Conservation (phyloP, 2,329 filamentous ascomycete genomes). For the Raffaelea ambrosiae region DNA sequence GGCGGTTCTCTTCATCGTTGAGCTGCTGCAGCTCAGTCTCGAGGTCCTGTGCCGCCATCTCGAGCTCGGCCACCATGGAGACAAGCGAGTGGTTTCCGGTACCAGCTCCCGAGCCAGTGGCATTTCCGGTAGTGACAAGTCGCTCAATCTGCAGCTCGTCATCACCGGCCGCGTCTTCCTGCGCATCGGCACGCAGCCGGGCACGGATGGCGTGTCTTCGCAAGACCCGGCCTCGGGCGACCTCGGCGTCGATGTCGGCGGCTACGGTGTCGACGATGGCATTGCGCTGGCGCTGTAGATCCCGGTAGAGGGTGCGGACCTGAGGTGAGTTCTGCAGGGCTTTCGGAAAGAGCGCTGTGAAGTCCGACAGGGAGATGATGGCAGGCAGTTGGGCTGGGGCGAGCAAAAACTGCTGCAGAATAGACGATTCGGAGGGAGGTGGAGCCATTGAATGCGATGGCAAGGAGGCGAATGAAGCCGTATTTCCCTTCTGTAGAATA, state of each 20-base stretch:
- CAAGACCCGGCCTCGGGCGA: constrained; percentile 47
- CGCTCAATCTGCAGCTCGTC: constrained; percentile 56
- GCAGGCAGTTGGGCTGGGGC: constrained; percentile 65
- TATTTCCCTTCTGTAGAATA: too few relatives aligned
- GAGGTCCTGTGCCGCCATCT: constrained; percentile 55
- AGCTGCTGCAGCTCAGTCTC: constrained; percentile 59
- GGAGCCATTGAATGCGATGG: constrained; percentile 51
- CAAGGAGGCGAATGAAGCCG: too few relatives aligned
- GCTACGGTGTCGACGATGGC: constrained; percentile 59
- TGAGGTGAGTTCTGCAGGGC: constrained; percentile 56
- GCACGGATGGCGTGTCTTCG: constrained; percentile 48
- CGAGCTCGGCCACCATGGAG: constrained; percentile 61
- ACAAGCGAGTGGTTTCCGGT: constrained; percentile 43
- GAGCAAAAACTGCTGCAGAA: constrained; percentile 71
- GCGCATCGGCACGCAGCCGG: constrained; percentile 38
- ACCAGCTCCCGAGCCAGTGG: too few relatives aligned
- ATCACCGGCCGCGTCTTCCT: constrained; percentile 52
- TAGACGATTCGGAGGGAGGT: constrained; percentile 53
- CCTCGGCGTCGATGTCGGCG: constrained; percentile 56
- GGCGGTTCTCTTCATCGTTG: constrained; percentile 52
- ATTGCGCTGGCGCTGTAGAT: constrained; percentile 68
- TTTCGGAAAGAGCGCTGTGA: constrained; percentile 68
- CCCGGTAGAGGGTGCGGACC: constrained; percentile 65
- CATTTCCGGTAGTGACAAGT: constrained; percentile 25
- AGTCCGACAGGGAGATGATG: constrained; percentile 65